Percentiles rank a stretch among this genome's conserved stretches.
Conservation (phyloP, 441 rosid genomes). For the Populus hybrid region DNA sequence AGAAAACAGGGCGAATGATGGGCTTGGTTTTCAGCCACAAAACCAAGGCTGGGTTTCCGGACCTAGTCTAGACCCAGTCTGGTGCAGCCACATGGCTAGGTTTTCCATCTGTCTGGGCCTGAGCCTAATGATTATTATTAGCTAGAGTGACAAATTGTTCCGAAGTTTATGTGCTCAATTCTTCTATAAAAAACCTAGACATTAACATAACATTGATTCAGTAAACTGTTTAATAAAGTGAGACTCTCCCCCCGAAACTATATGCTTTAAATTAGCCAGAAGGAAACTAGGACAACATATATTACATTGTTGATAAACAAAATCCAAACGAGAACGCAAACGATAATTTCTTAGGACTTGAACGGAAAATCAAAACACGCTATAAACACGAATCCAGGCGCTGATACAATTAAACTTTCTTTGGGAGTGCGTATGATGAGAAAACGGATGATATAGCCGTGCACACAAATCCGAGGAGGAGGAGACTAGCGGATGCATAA, state of each 20-base stretch:
- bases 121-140: too few species aligned
- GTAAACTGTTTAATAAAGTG: neutral
- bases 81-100: too few species aligned
- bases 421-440: constrained; percentile 45
- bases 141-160: too few species aligned
- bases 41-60: too few species aligned
- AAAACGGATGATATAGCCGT: constrained; percentile 41
- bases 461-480: constrained; percentile 41
- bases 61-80: too few species aligned
- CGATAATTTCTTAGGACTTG: neutral
- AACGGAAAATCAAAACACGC: neutral
- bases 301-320: neutral
- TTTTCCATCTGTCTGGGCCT: too few species aligned
- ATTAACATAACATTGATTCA: neutral
- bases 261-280: neutral
- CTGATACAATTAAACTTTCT: constrained; percentile 4
- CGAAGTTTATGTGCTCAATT: too few species aligned
- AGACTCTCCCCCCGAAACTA: too few species aligned
- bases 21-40: too few species aligned
- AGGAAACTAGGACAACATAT: neutral
- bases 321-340: neutral
- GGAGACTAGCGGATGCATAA: constrained; percentile 38
- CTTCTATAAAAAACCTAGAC: too few species aligned
- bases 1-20: too few species aligned
- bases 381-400: neutral